Base-by-base conservation (phyloP, 208 protist species). In the Leishmania martiniquensis region DNA sequence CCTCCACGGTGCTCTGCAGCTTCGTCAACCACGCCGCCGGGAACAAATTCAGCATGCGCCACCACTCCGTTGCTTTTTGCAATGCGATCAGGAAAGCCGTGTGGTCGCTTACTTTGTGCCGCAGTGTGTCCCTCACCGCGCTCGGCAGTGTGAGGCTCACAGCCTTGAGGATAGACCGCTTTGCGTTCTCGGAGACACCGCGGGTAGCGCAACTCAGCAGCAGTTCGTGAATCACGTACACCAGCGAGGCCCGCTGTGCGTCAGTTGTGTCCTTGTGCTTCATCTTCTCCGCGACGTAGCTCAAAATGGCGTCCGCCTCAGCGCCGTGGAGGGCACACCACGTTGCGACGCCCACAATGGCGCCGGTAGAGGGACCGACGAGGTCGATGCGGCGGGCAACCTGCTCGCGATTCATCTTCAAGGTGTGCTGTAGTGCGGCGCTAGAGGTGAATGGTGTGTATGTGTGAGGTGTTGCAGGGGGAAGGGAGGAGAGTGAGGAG, bases 271-370 rank as follows among this genome's bases (percentile, higher is more conserved):
- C 70, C 12, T 75, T 72, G 70, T 78, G 79, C 76, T 84, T 87
- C 78, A 97, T 78, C 65, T 86, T 83, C 37, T 93, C 91, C 45
- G 78, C 78, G 6, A 96, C 66, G 52, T 87, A 88, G 47, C 60
- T 77, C 6, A 97, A 62, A 51, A 97, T 90, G 42, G 89, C 76
- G 45, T 95, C 92, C 20, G 88, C 87, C 63, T 92, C 90, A 15
- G 87, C 83, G 22, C 91, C 89, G 78, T 97, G 94, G 54, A 97
- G 75, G 7, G 91, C 87, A 83, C 94, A 97, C 93, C 94, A 97
- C 39, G 94, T 88, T 47, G 92, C 94, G 25, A 93, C 85, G 59
- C 89, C 92, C 32, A 97, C 91, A 54, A 97, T 89, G 52, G 92
- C 89, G 37, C 92, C 92, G 4, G 89, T 85, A 10, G 89, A 94